Base-by-base conservation (phyloP, 2,329 filamentous ascomycete species). In the Bretziella fagacearum region DNA sequence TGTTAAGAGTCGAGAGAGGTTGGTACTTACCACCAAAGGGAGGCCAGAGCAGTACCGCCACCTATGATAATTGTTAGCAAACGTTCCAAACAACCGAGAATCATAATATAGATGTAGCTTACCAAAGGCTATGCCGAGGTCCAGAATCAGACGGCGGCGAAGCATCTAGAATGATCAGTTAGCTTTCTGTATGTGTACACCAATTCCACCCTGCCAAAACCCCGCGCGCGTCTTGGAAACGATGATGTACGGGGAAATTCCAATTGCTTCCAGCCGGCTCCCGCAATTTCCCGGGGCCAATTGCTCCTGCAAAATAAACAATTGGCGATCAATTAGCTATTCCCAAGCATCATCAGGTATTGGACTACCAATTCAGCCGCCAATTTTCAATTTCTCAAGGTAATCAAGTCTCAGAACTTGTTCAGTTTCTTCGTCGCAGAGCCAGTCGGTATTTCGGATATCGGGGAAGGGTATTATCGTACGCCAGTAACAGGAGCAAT, bases 81-180 rank as follows among this genome's bases (percentile, higher is more conserved):
- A 30, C 29, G 30, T 8, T 25, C 23, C 26, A 15, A 10, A 27
- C 15, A 6, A 37, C 23, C 30, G 6, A n/a, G 37, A 15, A 26
- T 43, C 8, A 13, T n/a, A n/a, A n/a, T n/a, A n/a, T 3, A 30
- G 22, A 13, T 22, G 23, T 30, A 46, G 65, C 71, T 52, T 66
- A 76, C 72, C 70, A 50, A 77, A 64, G 53, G 64, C 70, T 58
- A 76, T 67, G 49, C 63, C 57, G 51, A 77, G 64, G 58, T 77
- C 73, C 54, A 68, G 59, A 57, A 77, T 65, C 59, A 77, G 69
- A 60, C 66, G 65, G 60, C 71, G 67, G 63, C 71, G 70, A 62
- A 77, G 69, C 68, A 76, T 77, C 73, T 77, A 51, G 53, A 39
- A 23, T 3, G 29, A 30, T 27, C 2, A 11, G 40, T 43, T 27